Percentiles rank a stretch among this genome's conserved stretches.
phyloP scores from a whole-genome alignment of 2,329 filamentous ascomycete species.

The Colletotrichum sp. region DNA sequence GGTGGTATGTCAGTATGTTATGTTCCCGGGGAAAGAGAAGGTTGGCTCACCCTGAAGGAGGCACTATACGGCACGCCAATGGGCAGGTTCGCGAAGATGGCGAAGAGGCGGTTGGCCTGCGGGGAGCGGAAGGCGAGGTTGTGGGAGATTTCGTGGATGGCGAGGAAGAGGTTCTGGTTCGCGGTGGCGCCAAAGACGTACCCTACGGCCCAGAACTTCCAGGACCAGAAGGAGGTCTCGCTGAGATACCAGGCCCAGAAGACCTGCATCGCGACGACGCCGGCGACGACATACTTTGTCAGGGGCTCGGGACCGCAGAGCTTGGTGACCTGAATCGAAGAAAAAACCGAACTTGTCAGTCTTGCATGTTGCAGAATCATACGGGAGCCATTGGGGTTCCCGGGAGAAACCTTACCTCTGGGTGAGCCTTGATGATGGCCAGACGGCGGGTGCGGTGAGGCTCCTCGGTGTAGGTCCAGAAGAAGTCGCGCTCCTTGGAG shows the following conservation, averaged over 20 bases:
- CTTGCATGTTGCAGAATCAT: neutral
- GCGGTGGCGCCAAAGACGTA: conserved; percentile 93
- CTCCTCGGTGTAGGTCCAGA: conserved; percentile 99
- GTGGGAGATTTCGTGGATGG: conserved; percentile 98
- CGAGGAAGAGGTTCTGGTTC: conserved; percentile 98
- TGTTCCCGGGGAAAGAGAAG: neutral
- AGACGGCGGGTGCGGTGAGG: conserved; percentile 89
- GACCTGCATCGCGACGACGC: conserved; percentile 84
- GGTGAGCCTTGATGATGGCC: conserved; percentile 97
- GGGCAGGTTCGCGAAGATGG: conserved; percentile 92
- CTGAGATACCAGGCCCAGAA: conserved; percentile 78
- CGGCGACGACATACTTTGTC: conserved; percentile 90
- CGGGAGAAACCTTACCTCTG: conserved; percentile 67
- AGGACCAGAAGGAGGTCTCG: conserved; percentile 80
- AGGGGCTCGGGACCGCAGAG: conserved; percentile 95
- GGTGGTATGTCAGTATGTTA: conserved; percentile 24
- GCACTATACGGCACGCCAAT: conserved; percentile 97
- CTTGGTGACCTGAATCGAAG: conserved; percentile 77
- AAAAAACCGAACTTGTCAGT: neutral
- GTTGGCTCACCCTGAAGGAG: conserved; percentile 77
- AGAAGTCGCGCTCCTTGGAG: conserved; percentile 71
- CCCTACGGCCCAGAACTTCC: conserved; percentile 83
- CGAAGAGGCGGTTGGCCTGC: conserved; percentile 81
- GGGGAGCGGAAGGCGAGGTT: conserved; percentile 91
- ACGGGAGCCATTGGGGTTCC: neutral